Evolutionary conservation across 106 monocot genomes (phyloP).

Genomic region (Allium cepa): DNA sequence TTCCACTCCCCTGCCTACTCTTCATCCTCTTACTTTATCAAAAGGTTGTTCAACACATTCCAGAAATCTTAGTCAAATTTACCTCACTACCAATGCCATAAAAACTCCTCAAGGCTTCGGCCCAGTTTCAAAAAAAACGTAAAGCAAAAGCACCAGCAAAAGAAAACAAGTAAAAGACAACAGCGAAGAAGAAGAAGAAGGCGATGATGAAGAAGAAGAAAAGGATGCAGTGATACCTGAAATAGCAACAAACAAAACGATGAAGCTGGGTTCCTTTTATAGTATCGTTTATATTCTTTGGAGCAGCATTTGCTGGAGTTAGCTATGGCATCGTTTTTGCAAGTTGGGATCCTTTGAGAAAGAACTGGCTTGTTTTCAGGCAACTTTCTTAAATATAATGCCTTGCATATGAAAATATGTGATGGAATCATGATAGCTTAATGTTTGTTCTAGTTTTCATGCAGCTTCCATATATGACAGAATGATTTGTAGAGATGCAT

Average conservation of each 20-base stretch:
- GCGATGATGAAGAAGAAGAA: constrained; percentile 9
- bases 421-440: no score
- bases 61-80: neutral
- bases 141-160: constrained; percentile 17
- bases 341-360: constrained; percentile 90
- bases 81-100: constrained; percentile 6
- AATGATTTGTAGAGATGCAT: no score
- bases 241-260: constrained; percentile 93
- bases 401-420: no score
- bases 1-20: neutral
- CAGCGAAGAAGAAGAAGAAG: constrained; percentile 28
- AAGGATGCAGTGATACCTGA: constrained; percentile 71
- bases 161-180: neutral
- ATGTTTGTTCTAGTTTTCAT: no score
- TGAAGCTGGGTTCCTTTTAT: constrained; percentile 80
- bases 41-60: neutral
- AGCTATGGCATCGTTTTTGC: constrained; percentile 94
- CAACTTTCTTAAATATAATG: no score
- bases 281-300: constrained; percentile 95
- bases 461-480: no score
- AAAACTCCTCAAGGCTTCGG: constrained; percentile 67
- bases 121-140: constrained; percentile 12
- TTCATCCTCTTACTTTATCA: neutral
- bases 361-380: no score
- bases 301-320: constrained; percentile 71